These are phyloP conservation scores for Mortierella sp. DNA, from an alignment of 371 early-diverging fungal species.

Conservation along the genomic window DNA sequence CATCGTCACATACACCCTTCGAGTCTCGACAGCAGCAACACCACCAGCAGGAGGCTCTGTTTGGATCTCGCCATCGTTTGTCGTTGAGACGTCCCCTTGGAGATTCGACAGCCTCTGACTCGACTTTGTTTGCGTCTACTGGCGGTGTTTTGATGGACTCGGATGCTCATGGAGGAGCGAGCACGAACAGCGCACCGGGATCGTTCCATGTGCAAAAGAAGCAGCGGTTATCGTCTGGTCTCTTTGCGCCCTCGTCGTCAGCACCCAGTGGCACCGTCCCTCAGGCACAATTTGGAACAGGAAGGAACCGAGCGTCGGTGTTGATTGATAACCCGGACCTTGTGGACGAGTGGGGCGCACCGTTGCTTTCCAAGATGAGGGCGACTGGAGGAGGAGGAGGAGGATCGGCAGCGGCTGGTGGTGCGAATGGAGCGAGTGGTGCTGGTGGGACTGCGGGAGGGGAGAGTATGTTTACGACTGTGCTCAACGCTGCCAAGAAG, in stretches of 20 bases:
- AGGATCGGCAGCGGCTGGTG: too few species aligned
- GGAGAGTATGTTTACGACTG: constrained; percentile 29
- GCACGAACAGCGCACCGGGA: background rate
- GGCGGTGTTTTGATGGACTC: constrained; percentile 27
- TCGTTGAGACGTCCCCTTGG: constrained; percentile 21
- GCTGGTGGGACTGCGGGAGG: constrained; percentile 2
- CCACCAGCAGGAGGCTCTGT: constrained; percentile 2
- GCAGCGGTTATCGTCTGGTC: constrained; percentile 32
- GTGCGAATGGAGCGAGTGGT: background rate
- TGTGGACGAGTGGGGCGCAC: constrained; percentile 31
- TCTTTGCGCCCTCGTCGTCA: constrained; percentile 6
- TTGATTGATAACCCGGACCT: constrained; percentile 40
- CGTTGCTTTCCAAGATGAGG: constrained; percentile 10
- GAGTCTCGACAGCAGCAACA: constrained; percentile 20
- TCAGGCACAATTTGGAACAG: constrained; percentile 27
- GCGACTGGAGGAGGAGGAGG: too few species aligned
- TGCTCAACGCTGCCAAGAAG: constrained; percentile 49
- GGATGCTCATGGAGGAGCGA: background rate
- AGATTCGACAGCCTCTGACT: constrained; percentile 23
- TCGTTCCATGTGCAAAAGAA: constrained; percentile 38
- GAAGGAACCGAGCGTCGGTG: constrained; percentile 26
- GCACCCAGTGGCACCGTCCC: constrained; percentile 6
- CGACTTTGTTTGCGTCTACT: constrained; percentile 32
- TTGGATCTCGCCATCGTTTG: constrained; percentile 14
- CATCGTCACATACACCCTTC: constrained; percentile 9